These are phyloP conservation scores for Aspergillus calidoustus DNA, from an alignment of 2,329 filamentous ascomycete species.

Conservation along the genomic window DNA sequence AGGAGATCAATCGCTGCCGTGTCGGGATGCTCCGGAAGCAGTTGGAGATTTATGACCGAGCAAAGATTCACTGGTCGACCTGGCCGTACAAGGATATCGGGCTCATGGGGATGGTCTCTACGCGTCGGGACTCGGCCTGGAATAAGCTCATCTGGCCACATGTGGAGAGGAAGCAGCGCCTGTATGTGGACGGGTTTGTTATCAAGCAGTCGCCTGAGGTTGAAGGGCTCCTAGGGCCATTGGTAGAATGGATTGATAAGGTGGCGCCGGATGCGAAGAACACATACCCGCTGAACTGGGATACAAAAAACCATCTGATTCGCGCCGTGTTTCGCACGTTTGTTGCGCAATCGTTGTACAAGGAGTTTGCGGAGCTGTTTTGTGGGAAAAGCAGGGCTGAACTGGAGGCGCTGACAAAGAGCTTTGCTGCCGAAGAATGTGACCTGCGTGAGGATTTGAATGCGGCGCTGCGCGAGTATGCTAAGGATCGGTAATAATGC, in stretches of 20 bases:
- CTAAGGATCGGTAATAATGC: too few species aligned
- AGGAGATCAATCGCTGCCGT: not conserved
- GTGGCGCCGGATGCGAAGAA: not conserved
- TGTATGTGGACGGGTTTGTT: not conserved
- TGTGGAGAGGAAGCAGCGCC: not conserved
- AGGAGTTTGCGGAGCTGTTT: slow-evolving; percentile 61
- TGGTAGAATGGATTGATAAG: not conserved
- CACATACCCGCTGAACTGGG: slow-evolving; percentile 5
- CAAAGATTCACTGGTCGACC: slow-evolving; percentile 59
- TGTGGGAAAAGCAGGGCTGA: slow-evolving; percentile 53
- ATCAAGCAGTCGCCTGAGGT: not conserved
- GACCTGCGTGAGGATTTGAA: not conserved
- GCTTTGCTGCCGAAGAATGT: slow-evolving; percentile 50
- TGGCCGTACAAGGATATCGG: slow-evolving; percentile 63
- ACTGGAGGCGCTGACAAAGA: slow-evolving; percentile 56
- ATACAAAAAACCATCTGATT: slow-evolving; percentile 42
- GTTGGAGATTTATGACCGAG: slow-evolving; percentile 53
- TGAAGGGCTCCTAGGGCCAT: not conserved
- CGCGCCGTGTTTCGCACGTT: slow-evolving; percentile 49
- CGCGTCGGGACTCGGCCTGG: slow-evolving; percentile 48
- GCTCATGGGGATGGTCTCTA: slow-evolving; percentile 57
- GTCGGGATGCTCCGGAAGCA: slow-evolving; percentile 46
- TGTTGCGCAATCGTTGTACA: slow-evolving; percentile 53
- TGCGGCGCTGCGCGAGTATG: not conserved
- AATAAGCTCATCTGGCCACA: slow-evolving; percentile 43